Conservation (phyloP, 2,329 filamentous ascomycete species). For the Alternaria triticimaculans region DNA sequence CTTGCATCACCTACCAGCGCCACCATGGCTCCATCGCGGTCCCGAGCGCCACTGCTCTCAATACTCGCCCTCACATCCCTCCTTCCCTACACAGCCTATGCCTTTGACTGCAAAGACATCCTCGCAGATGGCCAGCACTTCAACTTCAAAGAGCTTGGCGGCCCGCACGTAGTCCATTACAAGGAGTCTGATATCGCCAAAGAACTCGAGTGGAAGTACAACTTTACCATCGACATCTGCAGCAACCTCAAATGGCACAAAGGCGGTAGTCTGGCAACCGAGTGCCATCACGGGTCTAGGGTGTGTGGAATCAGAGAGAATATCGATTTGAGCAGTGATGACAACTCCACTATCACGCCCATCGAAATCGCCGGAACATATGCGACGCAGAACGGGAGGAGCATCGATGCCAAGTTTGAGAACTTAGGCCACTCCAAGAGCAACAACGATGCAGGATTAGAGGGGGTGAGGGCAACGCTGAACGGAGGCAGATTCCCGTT, state of each 20-base stretch:
- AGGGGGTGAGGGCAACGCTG: conserved; percentile 75
- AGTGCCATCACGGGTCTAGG: conserved; percentile 74
- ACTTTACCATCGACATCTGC: conserved; percentile 83
- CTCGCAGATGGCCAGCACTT: conserved; percentile 66
- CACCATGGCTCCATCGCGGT: conserved; percentile 40
- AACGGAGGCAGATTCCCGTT: conserved; percentile 62
- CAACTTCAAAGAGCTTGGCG: conserved; percentile 68
- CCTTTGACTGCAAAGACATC: conserved; percentile 69
- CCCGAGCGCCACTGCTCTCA: conserved; percentile 30
- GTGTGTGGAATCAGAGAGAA: conserved; percentile 77
- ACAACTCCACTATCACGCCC: conserved; percentile 61
- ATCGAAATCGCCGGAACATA: conserved; percentile 80
- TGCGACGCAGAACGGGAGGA: conserved; percentile 59
- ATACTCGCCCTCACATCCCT: conserved; percentile 33
- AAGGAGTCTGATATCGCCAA: conserved; percentile 52
- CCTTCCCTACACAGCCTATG: conserved; percentile 33
- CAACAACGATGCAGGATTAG: conserved; percentile 68
- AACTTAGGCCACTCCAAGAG: conserved; percentile 70
- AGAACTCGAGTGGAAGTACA: conserved; percentile 70
- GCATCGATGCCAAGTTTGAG: conserved; percentile 69
- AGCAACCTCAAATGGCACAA: conserved; percentile 67
- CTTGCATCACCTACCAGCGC: conserved; percentile 19
- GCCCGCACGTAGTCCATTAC: conserved; percentile 72
- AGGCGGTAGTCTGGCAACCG: conserved; percentile 55
- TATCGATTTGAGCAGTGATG: conserved; percentile 57